phyloP scores from a whole-genome alignment of 2,329 filamentous ascomycete species.

The Xylaria sp. region DNA sequence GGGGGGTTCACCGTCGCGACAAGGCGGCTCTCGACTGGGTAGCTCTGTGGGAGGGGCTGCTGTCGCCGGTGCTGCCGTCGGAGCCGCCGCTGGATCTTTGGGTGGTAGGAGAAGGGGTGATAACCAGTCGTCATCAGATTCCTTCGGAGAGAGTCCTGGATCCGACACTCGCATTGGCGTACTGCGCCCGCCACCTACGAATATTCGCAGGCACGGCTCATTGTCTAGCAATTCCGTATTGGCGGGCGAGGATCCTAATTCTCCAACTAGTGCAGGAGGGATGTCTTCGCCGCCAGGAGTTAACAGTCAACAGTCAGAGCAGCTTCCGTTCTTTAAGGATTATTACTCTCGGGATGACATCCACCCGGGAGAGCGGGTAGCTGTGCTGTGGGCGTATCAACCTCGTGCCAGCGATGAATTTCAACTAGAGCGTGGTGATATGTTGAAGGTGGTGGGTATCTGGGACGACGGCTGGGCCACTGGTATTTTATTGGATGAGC shows the following conservation, averaged over 20 bases:
- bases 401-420: slow-evolving; percentile 95
- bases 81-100: slow-evolving; percentile 57
- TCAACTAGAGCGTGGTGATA: slow-evolving; percentile 90
- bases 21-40: slow-evolving; percentile 61
- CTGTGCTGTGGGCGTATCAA: slow-evolving; percentile 96
- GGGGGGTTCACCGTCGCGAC: slow-evolving; percentile 68
- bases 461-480: slow-evolving; percentile 99
- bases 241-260: slow-evolving; percentile 75
- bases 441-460: slow-evolving; percentile 97
- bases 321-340: slow-evolving; percentile 96
- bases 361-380: slow-evolving; percentile 87
- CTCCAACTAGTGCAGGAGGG: slow-evolving; percentile 76
- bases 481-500: slow-evolving; percentile 82
- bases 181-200: slow-evolving; percentile 67
- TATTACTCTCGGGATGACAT: slow-evolving; percentile 99
- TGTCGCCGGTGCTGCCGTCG: slow-evolving; percentile 52
- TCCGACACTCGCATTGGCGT: slow-evolving; percentile 69
- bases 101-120: slow-evolving; percentile 60
- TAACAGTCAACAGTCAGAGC: slow-evolving; percentile 92
- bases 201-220: slow-evolving; percentile 81
- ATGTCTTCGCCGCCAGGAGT: slow-evolving; percentile 88
- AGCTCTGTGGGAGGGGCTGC: slow-evolving; percentile 59
- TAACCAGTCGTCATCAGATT: slow-evolving; percentile 76
- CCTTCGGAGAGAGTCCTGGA: slow-evolving; percentile 76
- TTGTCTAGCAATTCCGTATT: slow-evolving; percentile 86